Base-by-base conservation (phyloP, 441 rosid species). In the Adansonia madagascariensis region DNA sequence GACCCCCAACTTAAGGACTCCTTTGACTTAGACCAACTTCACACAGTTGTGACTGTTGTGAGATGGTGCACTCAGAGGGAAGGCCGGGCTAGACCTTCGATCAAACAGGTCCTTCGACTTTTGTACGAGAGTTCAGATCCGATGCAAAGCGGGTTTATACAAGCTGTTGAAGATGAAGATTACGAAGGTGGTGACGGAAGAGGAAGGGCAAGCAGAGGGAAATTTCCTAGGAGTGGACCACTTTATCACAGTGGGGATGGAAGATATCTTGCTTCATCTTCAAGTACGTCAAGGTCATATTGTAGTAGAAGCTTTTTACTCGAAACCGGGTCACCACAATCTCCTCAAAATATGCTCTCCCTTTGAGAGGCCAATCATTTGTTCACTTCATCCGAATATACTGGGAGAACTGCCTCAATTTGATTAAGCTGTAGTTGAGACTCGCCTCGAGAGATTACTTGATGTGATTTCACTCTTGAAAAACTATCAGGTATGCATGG, bases 21-120 rank as follows among this genome's bases (percentile, higher is more conserved):
- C 65, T 84, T 89, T 55, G 93, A 94, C 81, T 84, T 86, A 2
- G 91, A 92, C 41, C 97, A 92, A 86, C 98, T 96, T 17, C 90
- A 89, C 44, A 86, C 89, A 35, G 78, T 91, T 10, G 87, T 86
- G 77, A 86, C 85, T 7, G 86, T 92, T 49, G 91, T 94, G 68
- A 89, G 90, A 83, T 91, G 94, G 98, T 94, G 99, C 86, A 96
- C 98, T 2, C 97, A 91, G 83, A 89, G 79, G 80, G 97, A 92
- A 89, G 94, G 91, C 7, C 81, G 75, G 59, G 87, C 90, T 17
- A 87, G 99, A 84, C 98, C 98, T 82, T 91, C 98, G 0, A 90
- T 96, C 75, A 96, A 94, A 81, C 98, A 96, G 72, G 93, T 94
- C 41, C 89, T 94, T 55, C 80, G 97, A 84, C 88, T 91, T 73